Conservation (phyloP, 1,139 yeast genomes). For the Nakaseomyces nivariensis region DNA sequence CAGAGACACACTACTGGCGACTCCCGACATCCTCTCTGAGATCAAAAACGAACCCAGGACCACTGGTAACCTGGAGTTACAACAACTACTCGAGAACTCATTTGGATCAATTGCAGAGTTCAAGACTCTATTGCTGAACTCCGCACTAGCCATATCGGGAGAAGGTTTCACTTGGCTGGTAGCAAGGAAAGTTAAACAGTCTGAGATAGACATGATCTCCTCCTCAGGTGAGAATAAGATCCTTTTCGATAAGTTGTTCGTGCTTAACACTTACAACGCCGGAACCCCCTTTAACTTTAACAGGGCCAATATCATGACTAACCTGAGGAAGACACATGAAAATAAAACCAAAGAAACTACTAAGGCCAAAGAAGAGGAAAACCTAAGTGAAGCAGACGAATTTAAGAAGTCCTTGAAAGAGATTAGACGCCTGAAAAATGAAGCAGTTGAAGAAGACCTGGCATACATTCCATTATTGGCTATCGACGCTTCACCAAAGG, state of each 20-base stretch:
- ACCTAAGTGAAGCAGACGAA: slow-evolving; percentile 3
- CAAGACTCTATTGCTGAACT: slow-evolving; percentile 49
- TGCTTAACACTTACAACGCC: slow-evolving; percentile 69
- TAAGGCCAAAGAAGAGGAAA: background rate
- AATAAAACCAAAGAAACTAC: slow-evolving; percentile 2
- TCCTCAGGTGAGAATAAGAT: slow-evolving; percentile 14
- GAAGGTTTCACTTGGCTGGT: slow-evolving; percentile 70
- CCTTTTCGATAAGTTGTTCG: slow-evolving; percentile 39
- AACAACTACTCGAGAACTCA: slow-evolving; percentile 40
- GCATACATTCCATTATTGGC: slow-evolving; percentile 55
- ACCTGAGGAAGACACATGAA: slow-evolving; percentile 3
- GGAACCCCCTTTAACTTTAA: slow-evolving; percentile 46
- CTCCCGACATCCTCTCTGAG: slow-evolving; percentile 33
- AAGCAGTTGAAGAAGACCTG: slow-evolving; percentile 2
- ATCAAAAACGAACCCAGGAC: slow-evolving; percentile 34
- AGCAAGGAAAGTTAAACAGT: slow-evolving; percentile 38
- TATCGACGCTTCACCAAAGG: slow-evolving; percentile 61
- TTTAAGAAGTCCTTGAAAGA: slow-evolving; percentile 2
- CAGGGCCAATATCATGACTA: slow-evolving; percentile 24
- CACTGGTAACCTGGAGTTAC: slow-evolving; percentile 24
- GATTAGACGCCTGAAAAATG: background rate
- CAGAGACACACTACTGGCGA: slow-evolving; percentile 32
- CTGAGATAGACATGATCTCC: slow-evolving; percentile 10
- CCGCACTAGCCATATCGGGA: slow-evolving; percentile 57
- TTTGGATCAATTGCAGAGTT: slow-evolving; percentile 66